Base-by-base conservation (phyloP, 495 filamentous ascomycete genomes). In the Cercophora samala region DNA sequence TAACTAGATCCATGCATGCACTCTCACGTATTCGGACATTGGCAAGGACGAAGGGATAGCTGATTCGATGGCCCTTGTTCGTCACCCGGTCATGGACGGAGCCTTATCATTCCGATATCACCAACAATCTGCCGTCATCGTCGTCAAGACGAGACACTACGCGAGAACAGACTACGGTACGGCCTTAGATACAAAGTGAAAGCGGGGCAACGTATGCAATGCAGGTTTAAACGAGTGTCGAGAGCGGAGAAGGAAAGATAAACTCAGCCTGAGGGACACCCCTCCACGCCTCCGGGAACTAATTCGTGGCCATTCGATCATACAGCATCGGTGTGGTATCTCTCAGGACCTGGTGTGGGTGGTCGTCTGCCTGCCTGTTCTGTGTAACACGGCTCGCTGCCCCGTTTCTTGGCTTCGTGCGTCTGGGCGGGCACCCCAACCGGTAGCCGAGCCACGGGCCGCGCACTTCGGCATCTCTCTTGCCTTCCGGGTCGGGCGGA, bases 1-100 rank as follows among this genome's bases (percentile, higher is more conserved):
- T 56, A 21, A 56, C 19, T 21, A 56, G 53, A 56, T 56, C 19
- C 53, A 56, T 56, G 53, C 53, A 56, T 56, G 53, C 53, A 56
- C 53, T 56, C 53, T 1, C 5, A 56, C 22, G n/a, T 23, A 56
- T 56, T 18, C 22, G n/a, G 53, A 22, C 22, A 56, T 56, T 56
- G n/a, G 53, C 53, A 56, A 23, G 53, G 53, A 8, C 4, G 22
- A 21, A 56, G n/a, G 22, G 4, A 23, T 56, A 21, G 53, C 6
- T 56, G 53, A 23, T 56, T 56, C n/a, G 53, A 19, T 56, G 5
- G n/a, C n/a, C 11, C 13, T 21, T 18, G 9, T 18, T 18, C 53
- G 6, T 23, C 53, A 8, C 22, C 53, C 4, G n/a, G 53, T 23
- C 13, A 56, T 19, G 53, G 11, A 23, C 5, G n/a, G 53, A 23